phyloP scores from a whole-genome alignment of 2,329 filamentous ascomycete genomes.

The Phialophora expanda region DNA sequence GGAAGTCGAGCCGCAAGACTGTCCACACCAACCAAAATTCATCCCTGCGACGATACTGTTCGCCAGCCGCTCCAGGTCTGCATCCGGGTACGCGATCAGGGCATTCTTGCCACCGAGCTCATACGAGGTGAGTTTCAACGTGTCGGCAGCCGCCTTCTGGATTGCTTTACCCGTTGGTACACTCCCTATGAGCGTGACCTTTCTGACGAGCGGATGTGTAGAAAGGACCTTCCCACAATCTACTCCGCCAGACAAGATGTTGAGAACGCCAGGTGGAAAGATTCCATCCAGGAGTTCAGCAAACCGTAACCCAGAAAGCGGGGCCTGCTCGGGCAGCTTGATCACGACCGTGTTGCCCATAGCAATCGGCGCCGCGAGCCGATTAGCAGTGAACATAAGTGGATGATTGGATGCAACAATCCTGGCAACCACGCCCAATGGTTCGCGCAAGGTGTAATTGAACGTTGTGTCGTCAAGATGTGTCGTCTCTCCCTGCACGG shows the following conservation, averaged over 20 bases:
- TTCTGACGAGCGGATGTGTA: conserved; percentile 48
- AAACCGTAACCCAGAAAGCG: conserved; percentile 58
- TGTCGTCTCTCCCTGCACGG: conserved; percentile 41
- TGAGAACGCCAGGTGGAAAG: conserved; percentile 50
- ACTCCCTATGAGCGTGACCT: conserved; percentile 49
- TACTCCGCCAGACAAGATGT: conserved; percentile 43
- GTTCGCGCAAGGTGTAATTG: conserved; percentile 78
- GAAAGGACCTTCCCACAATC: conserved; percentile 43
- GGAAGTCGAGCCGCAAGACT: conserved; percentile 70
- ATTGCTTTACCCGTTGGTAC: conserved; percentile 47
- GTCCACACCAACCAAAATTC: conserved; percentile 41
- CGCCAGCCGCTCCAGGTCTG: conserved; percentile 69
- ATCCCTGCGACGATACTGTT: conserved; percentile 61
- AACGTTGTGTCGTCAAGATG: conserved; percentile 58
- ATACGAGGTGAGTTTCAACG: conserved; percentile 63
- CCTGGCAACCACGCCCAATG: conserved; percentile 76
- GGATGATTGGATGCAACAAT: conserved; percentile 86
- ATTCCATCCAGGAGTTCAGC: conserved; percentile 44
- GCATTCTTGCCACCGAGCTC: conserved; percentile 71
- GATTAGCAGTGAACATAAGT: conserved; percentile 79
- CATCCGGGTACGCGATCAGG: conserved; percentile 67
- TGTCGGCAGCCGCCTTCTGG: conserved; percentile 48
- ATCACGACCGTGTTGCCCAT: conserved; percentile 63
- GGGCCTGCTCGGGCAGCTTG: conserved; percentile 67
- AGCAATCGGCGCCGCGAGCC: conserved; percentile 70